A percentile compares a stretch with the other conserved stretches of the same genome.
phyloP scores from a whole-genome alignment of 1,284 basidiomycete genomes.

The Cerioporus squamosus region DNA sequence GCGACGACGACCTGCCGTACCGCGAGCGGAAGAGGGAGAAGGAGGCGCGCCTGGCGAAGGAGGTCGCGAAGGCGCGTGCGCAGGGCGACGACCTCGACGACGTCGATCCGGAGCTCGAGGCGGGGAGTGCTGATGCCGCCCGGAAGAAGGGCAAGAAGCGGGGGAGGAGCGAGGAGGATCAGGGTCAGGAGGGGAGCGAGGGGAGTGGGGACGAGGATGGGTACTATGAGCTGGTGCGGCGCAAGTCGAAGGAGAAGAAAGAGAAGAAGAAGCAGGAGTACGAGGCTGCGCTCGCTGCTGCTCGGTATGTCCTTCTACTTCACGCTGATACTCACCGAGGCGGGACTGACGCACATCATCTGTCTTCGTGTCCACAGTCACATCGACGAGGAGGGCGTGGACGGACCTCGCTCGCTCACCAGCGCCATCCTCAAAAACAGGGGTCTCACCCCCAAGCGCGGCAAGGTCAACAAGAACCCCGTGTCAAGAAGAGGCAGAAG shows the following conservation, averaged over 20 bases:
- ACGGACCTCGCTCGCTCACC: slow-evolving; percentile 85
- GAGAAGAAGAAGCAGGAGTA: slow-evolving; percentile 82
- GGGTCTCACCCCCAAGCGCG: slow-evolving; percentile 86
- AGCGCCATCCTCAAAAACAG: slow-evolving; percentile 92
- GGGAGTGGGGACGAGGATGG: slow-evolving; percentile 41
- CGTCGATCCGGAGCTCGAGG: slow-evolving; percentile 50
- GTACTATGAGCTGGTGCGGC: slow-evolving; percentile 90
- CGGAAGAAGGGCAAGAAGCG: slow-evolving; percentile 53
- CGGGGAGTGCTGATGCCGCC: slow-evolving; percentile 7
- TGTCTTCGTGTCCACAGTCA: slow-evolving; percentile 41
- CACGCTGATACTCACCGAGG: not conserved
- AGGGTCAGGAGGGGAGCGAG: slow-evolving; percentile 16
- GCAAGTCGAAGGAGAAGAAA: slow-evolving; percentile 72
- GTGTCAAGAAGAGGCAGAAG: slow-evolving; percentile 92
- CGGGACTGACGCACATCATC: not conserved
- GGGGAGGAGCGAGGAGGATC: slow-evolving; percentile 49
- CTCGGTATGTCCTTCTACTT: slow-evolving; percentile 54
- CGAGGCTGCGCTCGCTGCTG: slow-evolving; percentile 65
- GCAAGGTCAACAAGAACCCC: slow-evolving; percentile 89
- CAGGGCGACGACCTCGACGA: slow-evolving; percentile 71
- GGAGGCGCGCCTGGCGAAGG: slow-evolving; percentile 55
- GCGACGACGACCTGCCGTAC: slow-evolving; percentile 91
- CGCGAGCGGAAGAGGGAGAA: slow-evolving; percentile 66
- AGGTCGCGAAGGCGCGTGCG: slow-evolving; percentile 50
- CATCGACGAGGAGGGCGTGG: slow-evolving; percentile 51